A percentile compares a stretch with the other conserved stretches of the same genome.
Evolutionary conservation across 2,329 filamentous ascomycete genomes (phyloP).

Genomic region (Neonectria ditissima): DNA sequence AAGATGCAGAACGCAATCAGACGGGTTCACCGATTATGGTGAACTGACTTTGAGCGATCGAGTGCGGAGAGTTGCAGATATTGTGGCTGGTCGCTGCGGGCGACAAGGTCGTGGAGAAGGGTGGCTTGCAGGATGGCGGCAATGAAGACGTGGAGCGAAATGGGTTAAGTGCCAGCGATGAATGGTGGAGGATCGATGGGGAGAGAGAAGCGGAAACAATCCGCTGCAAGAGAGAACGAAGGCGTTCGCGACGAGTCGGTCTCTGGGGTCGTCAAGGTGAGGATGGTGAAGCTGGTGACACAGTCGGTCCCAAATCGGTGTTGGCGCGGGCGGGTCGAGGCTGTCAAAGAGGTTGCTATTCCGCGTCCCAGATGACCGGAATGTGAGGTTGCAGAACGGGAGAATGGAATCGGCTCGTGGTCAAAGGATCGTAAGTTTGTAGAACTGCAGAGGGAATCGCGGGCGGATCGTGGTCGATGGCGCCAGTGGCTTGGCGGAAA

Average conservation of each 20-base stretch:
- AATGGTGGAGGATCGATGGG: constrained; percentile 26
- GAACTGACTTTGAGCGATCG: constrained; percentile 9
- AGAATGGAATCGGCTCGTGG: constrained; percentile 35
- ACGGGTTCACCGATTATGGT: constrained; percentile 21
- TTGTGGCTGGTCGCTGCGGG: constrained; percentile 22
- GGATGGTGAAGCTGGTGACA: constrained; percentile 35
- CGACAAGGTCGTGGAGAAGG: constrained; percentile 28
- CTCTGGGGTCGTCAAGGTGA: constrained; percentile 32
- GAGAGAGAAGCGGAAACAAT: constrained; percentile 32
- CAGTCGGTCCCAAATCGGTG: constrained; percentile 40
- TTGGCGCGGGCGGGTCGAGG: constrained; percentile 33
- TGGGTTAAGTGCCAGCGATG: constrained; percentile 27
- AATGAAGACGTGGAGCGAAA: constrained; percentile 25
- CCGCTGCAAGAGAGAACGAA: constrained; percentile 25
- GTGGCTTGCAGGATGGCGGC: constrained; percentile 33
- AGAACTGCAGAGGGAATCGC: constrained; percentile 7
- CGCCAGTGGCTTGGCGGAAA: constrained; percentile 36
- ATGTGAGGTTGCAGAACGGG: constrained; percentile 39
- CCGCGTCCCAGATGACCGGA: constrained; percentile 38
- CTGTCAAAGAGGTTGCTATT: constrained; percentile 35
- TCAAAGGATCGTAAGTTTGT: constrained; percentile 7
- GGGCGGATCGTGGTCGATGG: constrained; percentile 37
- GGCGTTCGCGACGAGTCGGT: constrained; percentile 13
- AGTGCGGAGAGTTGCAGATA: constrained; percentile 17
- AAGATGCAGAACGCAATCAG: constrained; percentile 30